Conservation (phyloP, 768 basidiomycete species). For the Hemileccinum impolitum region DNA sequence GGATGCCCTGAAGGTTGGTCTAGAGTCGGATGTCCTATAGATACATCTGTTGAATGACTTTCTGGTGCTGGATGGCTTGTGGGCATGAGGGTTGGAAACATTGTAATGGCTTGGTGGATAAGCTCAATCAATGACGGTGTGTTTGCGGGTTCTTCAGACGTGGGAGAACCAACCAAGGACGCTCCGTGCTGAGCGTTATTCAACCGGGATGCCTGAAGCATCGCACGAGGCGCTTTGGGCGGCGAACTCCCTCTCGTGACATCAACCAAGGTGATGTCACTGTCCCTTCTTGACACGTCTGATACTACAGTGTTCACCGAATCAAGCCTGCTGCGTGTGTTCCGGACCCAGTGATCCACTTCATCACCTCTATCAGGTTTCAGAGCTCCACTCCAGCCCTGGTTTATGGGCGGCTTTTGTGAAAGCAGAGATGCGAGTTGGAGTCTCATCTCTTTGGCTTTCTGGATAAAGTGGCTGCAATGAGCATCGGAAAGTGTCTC, state of each 20-base stretch:
- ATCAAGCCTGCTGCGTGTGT: conserved; percentile 14
- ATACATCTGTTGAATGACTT: background rate
- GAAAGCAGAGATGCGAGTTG: conserved; percentile 17
- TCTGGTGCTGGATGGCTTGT: background rate
- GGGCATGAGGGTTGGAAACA: conserved; percentile 6
- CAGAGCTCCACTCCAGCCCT: background rate
- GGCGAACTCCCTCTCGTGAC: conserved; percentile 5
- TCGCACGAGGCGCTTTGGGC: conserved; percentile 22
- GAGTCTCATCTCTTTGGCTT: conserved; percentile 24
- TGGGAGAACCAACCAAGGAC: conserved; percentile 6
- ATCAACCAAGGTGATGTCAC: conserved; percentile 26
- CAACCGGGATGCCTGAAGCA: conserved; percentile 7
- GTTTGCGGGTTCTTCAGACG: background rate
- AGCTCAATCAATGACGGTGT: conserved; percentile 2
- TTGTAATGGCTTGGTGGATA: conserved; percentile 1
- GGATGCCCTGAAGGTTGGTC: background rate
- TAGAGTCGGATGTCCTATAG: background rate
- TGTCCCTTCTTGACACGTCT: conserved; percentile 20
- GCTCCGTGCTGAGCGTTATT: background rate
- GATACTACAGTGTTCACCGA: conserved; percentile 12
- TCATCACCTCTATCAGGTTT: conserved; percentile 14
- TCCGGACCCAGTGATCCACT: conserved; percentile 12
- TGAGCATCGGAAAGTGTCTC: conserved; percentile 28
- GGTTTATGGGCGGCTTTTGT: conserved; percentile 3
- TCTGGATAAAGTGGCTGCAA: conserved; percentile 18